These are phyloP conservation scores for Acorus gramineus DNA, from an alignment of 106 monocot species.

Conservation along the genomic window DNA sequence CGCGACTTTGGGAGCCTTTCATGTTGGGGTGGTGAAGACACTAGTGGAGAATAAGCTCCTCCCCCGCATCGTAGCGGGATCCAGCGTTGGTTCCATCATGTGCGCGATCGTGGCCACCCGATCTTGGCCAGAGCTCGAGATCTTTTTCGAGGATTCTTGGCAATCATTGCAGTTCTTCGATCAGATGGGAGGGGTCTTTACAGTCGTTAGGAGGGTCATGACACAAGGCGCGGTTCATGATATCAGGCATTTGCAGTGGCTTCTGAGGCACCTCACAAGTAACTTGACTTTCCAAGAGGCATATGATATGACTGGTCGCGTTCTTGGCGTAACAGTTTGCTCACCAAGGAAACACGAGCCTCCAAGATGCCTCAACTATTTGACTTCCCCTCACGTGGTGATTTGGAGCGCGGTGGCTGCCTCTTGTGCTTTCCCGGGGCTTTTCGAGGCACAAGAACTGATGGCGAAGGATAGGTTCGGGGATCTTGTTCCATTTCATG, in stretches of 20 bases:
- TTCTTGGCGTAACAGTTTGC: conserved; percentile 9
- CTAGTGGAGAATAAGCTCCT: conserved; percentile 78
- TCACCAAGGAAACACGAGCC: conserved; percentile 9
- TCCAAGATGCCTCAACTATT: conserved; percentile 11
- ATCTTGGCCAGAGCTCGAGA: conserved; percentile 84
- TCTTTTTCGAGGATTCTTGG: conserved; percentile 70
- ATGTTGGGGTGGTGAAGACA: conserved; percentile 81
- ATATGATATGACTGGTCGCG: conserved; percentile 8
- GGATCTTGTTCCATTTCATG: conserved; percentile 6
- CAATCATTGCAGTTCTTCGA: conserved; percentile 84
- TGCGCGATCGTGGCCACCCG: conserved; percentile 77
- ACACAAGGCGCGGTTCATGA: conserved; percentile 81
- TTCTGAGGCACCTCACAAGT: conserved; percentile 72
- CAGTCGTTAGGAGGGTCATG: conserved; percentile 62
- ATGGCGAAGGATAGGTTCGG: conserved; percentile 14
- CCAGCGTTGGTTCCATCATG: conserved; percentile 86
- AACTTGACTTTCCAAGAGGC: conserved; percentile 93
- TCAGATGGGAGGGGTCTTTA: conserved; percentile 74
- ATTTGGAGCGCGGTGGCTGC: conserved; percentile 19
- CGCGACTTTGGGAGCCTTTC: conserved; percentile 78
- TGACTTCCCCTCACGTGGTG: conserved; percentile 14
- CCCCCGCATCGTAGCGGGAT: conserved; percentile 81
- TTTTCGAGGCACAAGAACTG: conserved; percentile 18
- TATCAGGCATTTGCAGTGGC: conserved; percentile 62
- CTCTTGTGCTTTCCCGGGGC: conserved; percentile 17